phyloP scores from a whole-genome alignment of 257 asterid genomes.

The Lavandula angustifolia region DNA sequence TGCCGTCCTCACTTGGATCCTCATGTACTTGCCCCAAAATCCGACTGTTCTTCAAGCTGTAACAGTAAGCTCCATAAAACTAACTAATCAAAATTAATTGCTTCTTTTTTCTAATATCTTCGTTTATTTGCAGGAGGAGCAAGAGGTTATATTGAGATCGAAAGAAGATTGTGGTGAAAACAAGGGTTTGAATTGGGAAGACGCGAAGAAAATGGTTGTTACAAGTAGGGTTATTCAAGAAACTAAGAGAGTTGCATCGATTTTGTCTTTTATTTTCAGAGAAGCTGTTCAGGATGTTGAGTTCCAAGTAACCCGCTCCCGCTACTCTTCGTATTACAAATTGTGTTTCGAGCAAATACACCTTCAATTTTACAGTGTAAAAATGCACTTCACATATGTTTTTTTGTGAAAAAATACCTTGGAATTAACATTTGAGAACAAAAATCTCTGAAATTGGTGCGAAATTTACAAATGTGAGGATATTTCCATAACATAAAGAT shows the following conservation, averaged over 20 bases:
- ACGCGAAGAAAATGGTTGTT: slow-evolving; percentile 65
- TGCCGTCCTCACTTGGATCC: slow-evolving; percentile 66
- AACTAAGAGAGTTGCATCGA: slow-evolving; percentile 74
- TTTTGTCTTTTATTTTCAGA: slow-evolving; percentile 73
- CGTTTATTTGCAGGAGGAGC: slow-evolving; percentile 37
- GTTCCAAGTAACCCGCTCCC: no score
- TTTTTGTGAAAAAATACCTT: no score
- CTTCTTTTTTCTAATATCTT: no score
- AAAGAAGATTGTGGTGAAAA: neutral
- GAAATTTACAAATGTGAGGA: no score
- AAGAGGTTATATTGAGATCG: slow-evolving; percentile 48
- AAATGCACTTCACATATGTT: no score
- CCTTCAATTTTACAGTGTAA: no score
- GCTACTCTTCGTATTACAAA: no score
- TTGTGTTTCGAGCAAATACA: no score
- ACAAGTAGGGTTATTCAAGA: slow-evolving; percentile 73
- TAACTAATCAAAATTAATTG: no score
- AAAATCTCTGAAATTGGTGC: no score
- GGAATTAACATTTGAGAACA: no score
- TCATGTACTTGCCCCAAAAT: slow-evolving; percentile 65
- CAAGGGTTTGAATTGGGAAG: slow-evolving; percentile 45
- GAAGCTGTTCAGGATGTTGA: slow-evolving; percentile 85
- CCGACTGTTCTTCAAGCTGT: slow-evolving; percentile 61
- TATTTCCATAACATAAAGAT: no score
- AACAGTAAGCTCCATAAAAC: slow-evolving; percentile 47